Conservation (phyloP, 768 basidiomycete genomes). For the Macrolepiota fuliginosa region DNA sequence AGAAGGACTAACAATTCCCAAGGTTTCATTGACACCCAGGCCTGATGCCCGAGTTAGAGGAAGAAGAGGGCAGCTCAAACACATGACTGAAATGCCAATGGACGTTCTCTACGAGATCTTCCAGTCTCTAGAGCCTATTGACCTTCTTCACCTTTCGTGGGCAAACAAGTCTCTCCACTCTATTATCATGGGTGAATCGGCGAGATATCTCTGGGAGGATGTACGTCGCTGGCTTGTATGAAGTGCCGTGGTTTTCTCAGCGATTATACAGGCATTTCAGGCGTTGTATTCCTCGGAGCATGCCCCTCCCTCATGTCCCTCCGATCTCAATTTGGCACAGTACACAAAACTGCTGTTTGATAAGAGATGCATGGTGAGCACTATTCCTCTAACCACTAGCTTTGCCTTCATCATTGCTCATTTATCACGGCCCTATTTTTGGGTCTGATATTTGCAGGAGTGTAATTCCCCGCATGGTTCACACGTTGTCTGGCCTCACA, state of each 20-base stretch:
- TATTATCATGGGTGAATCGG: constrained; percentile 27
- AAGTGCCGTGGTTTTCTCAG: constrained; percentile 20
- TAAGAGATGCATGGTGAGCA: constrained; percentile 9
- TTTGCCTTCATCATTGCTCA: not conserved
- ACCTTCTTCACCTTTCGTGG: constrained; percentile 39
- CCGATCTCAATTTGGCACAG: constrained; percentile 27
- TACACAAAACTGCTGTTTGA: constrained; percentile 36
- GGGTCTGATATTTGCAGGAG: not conserved
- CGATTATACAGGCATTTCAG: not conserved
- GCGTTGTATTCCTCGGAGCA: constrained; percentile 8
- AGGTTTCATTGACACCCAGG: not conserved
- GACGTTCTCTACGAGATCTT: constrained; percentile 38
- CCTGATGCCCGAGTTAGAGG: constrained; percentile 14
- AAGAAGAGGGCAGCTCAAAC: constrained; percentile 22
- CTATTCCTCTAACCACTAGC: not conserved
- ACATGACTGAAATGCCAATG: constrained; percentile 31
- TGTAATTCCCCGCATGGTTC: constrained; percentile 8
- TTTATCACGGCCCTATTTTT: not conserved
- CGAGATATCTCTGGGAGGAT: constrained; percentile 30
- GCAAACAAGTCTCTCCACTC: constrained; percentile 32
- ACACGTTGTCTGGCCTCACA: constrained; percentile 6
- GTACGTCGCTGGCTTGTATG: constrained; percentile 16
- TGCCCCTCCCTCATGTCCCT: constrained; percentile 25
- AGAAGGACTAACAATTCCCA: not conserved
- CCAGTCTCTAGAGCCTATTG: constrained; percentile 32